Evolutionary conservation across 2,329 filamentous ascomycete species (phyloP), one percentile per base, ranked within the genome.

Genomic region (Annulohypoxylon truncatum): DNA sequence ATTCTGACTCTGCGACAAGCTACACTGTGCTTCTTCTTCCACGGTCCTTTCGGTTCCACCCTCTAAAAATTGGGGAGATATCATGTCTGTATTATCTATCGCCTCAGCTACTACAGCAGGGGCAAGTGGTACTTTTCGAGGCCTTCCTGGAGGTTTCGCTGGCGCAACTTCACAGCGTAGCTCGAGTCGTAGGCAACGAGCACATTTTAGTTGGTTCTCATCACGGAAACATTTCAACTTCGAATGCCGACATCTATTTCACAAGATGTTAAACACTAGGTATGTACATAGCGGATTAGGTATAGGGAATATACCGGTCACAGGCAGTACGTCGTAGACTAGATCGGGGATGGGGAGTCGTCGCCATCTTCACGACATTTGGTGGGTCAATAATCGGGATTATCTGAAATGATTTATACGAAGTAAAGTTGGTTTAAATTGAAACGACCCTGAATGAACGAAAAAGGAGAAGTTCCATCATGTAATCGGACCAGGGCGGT

Each of bases 271-370:
- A 67, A 59, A 38, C 26, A 64, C 24, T 9, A 10, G 33, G 10
- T 44, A 31, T 2, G 28, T 20, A 20, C 13, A 22, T 33, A 28
- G 9, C 38, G 12, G 26, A 5, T 50, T 9, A 33, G 7, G 13
- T n/a, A 33, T 42, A 52, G 55, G 20, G 28, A 18, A 33, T 28
- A 54, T 69, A 69, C 67, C 67, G 42, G 31, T 71, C 64, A 62
- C 68, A 71, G 15, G 68, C 68, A 8, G 68, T 71, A n/a, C 68
- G 68, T 46, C 58, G 57, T 18, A 71, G 40, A 40, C 68, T 69
- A 3, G 68, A 69, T 46, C 64, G 61, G 9, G 61, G 24, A 12
- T 63, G 63, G 24, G 64, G 56, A 22, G 54, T 29, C 38, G 56
- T 58, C n/a, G 61, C 29, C 63, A 69, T 69, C 9, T 61, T 61